These are phyloP conservation scores for Coemansia sp. DNA, from an alignment of 192 early-diverging fungal species.

Conservation along the genomic window DNA sequence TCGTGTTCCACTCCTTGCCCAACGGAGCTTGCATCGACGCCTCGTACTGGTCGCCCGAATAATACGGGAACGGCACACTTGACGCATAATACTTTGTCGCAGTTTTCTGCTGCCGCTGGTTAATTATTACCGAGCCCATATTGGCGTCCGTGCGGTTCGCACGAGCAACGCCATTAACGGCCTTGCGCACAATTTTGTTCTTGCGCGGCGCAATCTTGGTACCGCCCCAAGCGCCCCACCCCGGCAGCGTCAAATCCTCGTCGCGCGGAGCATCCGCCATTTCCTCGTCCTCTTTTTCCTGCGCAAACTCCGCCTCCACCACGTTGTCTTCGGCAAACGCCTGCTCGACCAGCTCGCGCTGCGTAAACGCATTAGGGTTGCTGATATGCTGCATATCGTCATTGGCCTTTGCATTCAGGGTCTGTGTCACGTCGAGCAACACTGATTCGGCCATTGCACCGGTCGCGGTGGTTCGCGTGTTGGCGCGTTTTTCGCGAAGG, in stretches of 20 bases:
- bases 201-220: constrained; percentile 62
- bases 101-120: constrained; percentile 78
- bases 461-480: background rate
- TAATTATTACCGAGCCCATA: constrained; percentile 78
- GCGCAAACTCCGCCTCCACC: constrained; percentile 80
- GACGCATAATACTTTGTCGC: constrained; percentile 68
- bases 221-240: constrained; percentile 90
- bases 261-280: constrained; percentile 77
- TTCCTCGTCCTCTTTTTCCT: constrained; percentile 70
- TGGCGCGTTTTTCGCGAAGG: constrained; percentile 59
- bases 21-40: constrained; percentile 75
- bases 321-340: constrained; percentile 96
- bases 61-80: constrained; percentile 81
- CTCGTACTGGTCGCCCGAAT: constrained; percentile 86
- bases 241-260: constrained; percentile 82
- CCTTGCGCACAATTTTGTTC: constrained; percentile 58
- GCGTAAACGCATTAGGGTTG: constrained; percentile 58
- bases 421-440: constrained; percentile 68
- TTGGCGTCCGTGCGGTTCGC: constrained; percentile 28
- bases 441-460: constrained; percentile 53
- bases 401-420: constrained; percentile 16
- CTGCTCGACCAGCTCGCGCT: constrained; percentile 82
- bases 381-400: constrained; percentile 23
- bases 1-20: constrained; percentile 97
- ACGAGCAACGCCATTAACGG: constrained; percentile 25